Base-by-base conservation (phyloP, 116 monocot genomes). In the Posidonia oceanica region DNA sequence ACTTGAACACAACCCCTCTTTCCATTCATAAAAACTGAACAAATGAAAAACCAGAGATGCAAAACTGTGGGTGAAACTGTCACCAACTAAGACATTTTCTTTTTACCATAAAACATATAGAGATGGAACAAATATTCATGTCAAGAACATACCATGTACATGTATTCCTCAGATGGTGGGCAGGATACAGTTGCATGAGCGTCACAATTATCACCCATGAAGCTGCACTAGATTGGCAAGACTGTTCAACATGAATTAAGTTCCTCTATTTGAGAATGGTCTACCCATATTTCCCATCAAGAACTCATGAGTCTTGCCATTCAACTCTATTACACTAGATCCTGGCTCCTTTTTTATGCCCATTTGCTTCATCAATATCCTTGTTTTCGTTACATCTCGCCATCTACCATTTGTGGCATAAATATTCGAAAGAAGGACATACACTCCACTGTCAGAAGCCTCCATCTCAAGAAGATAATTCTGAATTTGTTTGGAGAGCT, bases 401-500 rank as follows among this genome's bases (percentile, higher is more conserved):
- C 88, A 92, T 72, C 64, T 75, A 56, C 69, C 75, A 52, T 65
- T 78, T 39, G 76, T 67, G 14, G 92, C 92, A 86, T 78, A 86
- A 37, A 88, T 69, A 64, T 92, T 88, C 14, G 92, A 86, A 4
- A 92, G 78, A 44, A 92, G 80, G 39, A 88, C 84, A 76, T 84
- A 84, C 4, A 84, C 75, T 1, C 92, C 92, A 69, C 86, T 80
- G 39, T 86, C 84, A 58, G 52, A 66, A 4, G 80, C 38, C 48
- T 82, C 76, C 13, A 80, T 41, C 64, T 77, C 80, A 74, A 76
- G 71, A 62, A 85, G 56, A 69, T 76, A 67, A 23, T 29, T 53
- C 40, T 78, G 39, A 21, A 86, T 78, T 22, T 75, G 39, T 22
- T 77, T 39, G 4, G 73, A 67, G 48, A 88, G 66, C 60, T 86